Conservation (phyloP, 768 basidiomycete genomes). For the Amanita inopinata region DNA sequence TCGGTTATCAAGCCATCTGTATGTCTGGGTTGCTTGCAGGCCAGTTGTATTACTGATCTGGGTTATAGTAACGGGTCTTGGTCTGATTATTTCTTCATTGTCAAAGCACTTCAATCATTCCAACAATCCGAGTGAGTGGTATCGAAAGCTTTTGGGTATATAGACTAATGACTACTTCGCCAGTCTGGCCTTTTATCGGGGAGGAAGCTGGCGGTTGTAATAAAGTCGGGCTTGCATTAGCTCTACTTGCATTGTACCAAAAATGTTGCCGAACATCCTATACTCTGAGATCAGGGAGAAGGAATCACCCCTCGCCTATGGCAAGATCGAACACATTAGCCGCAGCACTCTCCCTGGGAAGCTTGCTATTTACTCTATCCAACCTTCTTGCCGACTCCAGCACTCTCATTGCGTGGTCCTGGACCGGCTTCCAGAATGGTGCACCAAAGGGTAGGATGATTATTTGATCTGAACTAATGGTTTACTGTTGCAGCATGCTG, state of each 20-base stretch:
- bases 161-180: conserved; percentile 6
- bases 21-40: conserved; percentile 16
- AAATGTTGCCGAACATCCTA: conserved; percentile 26
- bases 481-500: too few relatives aligned
- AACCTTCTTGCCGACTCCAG: conserved; percentile 66
- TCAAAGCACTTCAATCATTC: conserved; percentile 73
- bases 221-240: conserved; percentile 50
- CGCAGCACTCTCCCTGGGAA: conserved; percentile 49
- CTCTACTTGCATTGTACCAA: conserved; percentile 40
- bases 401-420: conserved; percentile 78
- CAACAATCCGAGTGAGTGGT: conserved; percentile 59
- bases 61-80: conserved; percentile 49
- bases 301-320: conserved; percentile 6
- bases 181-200: conserved; percentile 76
- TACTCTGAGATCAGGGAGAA: background rate
- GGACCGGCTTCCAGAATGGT: conserved; percentile 73
- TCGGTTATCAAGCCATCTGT: conserved; percentile 41
- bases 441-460: conserved; percentile 60
- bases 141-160: background rate
- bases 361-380: conserved; percentile 63
- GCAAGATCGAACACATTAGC: conserved; percentile 17
- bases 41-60: background rate
- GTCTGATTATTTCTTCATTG: conserved; percentile 55
- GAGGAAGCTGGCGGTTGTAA: conserved; percentile 61
- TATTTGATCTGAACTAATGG: conserved; percentile 56